Base-by-base conservation (phyloP, 1,284 basidiomycete species). In the Ustilago sp. region DNA sequence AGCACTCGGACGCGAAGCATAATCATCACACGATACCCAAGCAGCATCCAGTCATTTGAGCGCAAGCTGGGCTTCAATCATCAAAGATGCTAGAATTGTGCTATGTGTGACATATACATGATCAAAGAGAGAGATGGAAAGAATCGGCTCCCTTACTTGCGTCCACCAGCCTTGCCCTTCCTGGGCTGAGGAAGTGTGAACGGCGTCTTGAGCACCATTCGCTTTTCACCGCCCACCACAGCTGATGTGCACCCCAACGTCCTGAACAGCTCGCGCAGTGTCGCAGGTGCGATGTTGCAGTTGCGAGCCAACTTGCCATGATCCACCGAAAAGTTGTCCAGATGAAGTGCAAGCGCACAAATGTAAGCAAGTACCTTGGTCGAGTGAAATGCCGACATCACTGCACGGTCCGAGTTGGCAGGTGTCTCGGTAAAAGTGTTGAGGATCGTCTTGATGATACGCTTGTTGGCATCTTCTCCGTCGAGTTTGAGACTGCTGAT, bases 261-360 rank as follows among this genome's bases (percentile, higher is more conserved):
- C 17, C 68, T 61, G 50, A 72, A 78, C 50, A 81, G 47, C 47
- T 81, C 80, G 23, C 75, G 54, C 60, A 81, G 48, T 31, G 67
- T 74, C 6, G 68, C 54, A 3, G 74, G 65, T 11, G 64, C 54
- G 23, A 76, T 65, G 47, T 68, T 68, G 62, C 65, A 71, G 68
- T 76, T 64, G 15, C 59, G 48, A 7, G 74, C 74, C 58, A 76
- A 47, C 59, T 59, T 65, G 35, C 77, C 61, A 13, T 77, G 61
- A 17, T 81, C 80, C 53, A 85, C 68, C 12, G 74, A 65, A 61
- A 83, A 85, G 53, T 80, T 74, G 51, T 85, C 83, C 48, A 85
- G 56, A 45, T 85, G 82, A 47, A 85, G 69, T 0, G 71, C 76
- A 2, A 85, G 63, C 17, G 82, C 84, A 52, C 81, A 76, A 58